phyloP scores from a whole-genome alignment of 139 green algal genomes.

The Chlorella sp. region DNA sequence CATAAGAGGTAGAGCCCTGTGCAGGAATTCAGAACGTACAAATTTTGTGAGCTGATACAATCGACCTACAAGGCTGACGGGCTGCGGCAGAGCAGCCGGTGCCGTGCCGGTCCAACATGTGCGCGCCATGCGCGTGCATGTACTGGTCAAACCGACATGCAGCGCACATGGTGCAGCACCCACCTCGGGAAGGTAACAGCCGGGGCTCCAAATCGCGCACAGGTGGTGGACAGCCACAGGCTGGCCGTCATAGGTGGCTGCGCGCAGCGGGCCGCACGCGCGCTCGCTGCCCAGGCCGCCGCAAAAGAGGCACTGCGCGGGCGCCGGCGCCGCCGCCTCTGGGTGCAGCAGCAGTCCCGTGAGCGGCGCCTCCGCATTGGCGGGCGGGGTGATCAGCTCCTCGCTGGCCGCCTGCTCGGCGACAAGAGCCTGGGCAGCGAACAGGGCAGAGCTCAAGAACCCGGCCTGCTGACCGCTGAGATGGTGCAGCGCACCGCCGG shows the following conservation, averaged over 20 bases:
- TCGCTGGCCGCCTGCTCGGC: not conserved
- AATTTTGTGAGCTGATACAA: not conserved
- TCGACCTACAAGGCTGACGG: not conserved
- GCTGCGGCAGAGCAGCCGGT: not conserved
- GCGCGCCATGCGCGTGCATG: not conserved
- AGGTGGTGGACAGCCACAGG: constrained; percentile 30
- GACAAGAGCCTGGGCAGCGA: not conserved
- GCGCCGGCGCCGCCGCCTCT: not conserved
- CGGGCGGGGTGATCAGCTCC: not conserved
- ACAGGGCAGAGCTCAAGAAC: not conserved
- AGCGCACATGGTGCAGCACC: not conserved
- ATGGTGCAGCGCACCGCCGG: not conserved
- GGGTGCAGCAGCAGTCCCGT: not conserved
- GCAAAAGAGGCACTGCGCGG: constrained; percentile 34
- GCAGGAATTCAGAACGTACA: not conserved
- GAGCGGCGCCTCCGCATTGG: not conserved
- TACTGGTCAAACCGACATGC: too few relatives aligned
- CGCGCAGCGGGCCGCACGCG: constrained; percentile 21
- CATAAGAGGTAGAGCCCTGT: constrained; percentile 37
- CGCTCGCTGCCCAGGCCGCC: constrained; percentile 10
- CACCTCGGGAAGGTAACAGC: constrained; percentile 35
- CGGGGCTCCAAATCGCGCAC: constrained; percentile 42
- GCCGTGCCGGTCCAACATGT: not conserved
- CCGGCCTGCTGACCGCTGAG: not conserved
- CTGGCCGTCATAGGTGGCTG: constrained; percentile 2